A percentile compares a stretch with the other conserved stretches of the same genome.
Evolutionary conservation across 1,284 basidiomycete genomes (phyloP).

Genomic region (Albatrellus sp.): DNA sequence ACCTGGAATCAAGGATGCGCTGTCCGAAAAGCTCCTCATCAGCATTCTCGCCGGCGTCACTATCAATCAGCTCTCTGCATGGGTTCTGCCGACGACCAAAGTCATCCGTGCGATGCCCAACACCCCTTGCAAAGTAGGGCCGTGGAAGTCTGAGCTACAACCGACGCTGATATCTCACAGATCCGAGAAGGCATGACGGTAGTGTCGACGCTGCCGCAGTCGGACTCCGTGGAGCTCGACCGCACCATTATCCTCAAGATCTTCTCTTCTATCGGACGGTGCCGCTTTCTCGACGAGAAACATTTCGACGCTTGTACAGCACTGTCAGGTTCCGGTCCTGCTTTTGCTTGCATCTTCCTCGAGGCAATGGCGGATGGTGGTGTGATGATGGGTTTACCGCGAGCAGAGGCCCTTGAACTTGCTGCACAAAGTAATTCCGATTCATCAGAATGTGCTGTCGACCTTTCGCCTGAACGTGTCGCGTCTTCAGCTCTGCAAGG

Average conservation of each 20-base stretch:
- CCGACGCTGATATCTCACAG: conserved; percentile 25
- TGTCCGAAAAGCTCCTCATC: conserved; percentile 85
- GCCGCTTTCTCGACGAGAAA: conserved; percentile 90
- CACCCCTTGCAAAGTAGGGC: conserved; percentile 83
- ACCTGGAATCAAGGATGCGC: conserved; percentile 75
- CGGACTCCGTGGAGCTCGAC: conserved; percentile 41
- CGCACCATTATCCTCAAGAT: conserved; percentile 79
- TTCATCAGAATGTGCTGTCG: neutral
- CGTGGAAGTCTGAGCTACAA: neutral
- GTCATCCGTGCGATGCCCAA: conserved; percentile 98
- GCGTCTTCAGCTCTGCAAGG: conserved; percentile 79
- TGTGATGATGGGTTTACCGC: conserved; percentile 98
- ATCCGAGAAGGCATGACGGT: conserved; percentile 98
- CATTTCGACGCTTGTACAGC: conserved; percentile 99
- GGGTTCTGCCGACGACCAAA: conserved; percentile 69
- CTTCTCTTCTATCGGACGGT: conserved; percentile 90
- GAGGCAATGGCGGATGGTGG: conserved; percentile 99
- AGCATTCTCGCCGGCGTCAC: conserved; percentile 96
- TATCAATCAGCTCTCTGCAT: conserved; percentile 66
- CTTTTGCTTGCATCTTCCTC: conserved; percentile 92
- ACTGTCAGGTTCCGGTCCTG: conserved; percentile 90
- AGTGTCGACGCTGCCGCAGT: conserved; percentile 57
- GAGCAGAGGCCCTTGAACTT: conserved; percentile 87
- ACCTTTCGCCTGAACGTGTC: neutral
- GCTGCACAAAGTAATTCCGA: conserved; percentile 75